phyloP scores from a whole-genome alignment of 352 stramenopile genomes.

The Nothophytophthora sp. region DNA sequence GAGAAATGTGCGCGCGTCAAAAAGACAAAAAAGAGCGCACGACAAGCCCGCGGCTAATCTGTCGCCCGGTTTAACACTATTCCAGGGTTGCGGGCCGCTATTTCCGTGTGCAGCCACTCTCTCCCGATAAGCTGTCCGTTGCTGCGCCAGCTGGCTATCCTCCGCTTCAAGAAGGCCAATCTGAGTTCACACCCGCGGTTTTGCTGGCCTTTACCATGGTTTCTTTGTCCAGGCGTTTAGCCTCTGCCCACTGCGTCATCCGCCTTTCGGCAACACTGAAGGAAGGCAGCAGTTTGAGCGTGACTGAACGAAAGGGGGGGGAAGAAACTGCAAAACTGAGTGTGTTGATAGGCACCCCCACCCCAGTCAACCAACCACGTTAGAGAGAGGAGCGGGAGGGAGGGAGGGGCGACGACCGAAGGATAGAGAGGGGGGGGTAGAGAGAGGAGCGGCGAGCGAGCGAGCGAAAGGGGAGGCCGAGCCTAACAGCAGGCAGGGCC shows the following conservation, averaged over 20 bases:
- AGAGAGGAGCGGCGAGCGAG: constrained; percentile 12
- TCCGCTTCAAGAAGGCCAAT: too few relatives aligned
- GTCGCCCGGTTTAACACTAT: neutral
- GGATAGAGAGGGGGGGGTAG: constrained; percentile 15
- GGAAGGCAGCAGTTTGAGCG: neutral
- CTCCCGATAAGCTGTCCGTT: too few relatives aligned
- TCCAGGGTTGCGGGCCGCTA: too few relatives aligned
- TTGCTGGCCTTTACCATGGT: constrained; percentile 2
- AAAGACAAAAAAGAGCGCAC: neutral
- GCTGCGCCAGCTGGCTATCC: too few relatives aligned
- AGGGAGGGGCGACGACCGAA: neutral
- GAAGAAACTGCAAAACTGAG: neutral
- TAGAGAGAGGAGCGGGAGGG: neutral
- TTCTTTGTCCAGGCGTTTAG: constrained; percentile 14
- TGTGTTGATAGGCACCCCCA: too few relatives aligned
- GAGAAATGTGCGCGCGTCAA: constrained; percentile 1
- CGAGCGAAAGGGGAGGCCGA: constrained; percentile 23
- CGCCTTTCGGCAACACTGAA: constrained; percentile 2
- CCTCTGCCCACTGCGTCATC: constrained; percentile 26
- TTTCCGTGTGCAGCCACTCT: too few relatives aligned
- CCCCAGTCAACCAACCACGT: neutral
- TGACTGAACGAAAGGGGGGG: constrained; percentile 1
- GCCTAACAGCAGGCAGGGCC: constrained; percentile 13
- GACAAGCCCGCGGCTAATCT: neutral
- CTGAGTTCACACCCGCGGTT: too few relatives aligned